phyloP scores from a whole-genome alignment of 2,329 filamentous ascomycete genomes.

The Colletotrichum karsti region DNA sequence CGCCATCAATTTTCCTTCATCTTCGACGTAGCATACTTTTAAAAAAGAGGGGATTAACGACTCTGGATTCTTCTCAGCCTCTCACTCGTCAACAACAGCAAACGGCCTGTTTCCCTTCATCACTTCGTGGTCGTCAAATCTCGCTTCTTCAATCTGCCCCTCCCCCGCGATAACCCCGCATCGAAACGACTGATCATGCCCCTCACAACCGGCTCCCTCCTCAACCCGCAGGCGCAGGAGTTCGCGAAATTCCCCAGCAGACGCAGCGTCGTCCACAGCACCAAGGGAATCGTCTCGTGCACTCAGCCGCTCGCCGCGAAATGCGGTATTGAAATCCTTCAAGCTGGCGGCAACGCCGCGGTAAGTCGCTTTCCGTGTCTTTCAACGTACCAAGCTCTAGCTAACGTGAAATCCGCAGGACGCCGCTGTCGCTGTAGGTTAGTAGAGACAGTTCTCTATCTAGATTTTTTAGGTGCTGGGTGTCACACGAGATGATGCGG shows the following conservation, averaged over 20 bases:
- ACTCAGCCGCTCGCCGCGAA: constrained; percentile 90
- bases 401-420: constrained; percentile 63
- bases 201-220: constrained; percentile 55
- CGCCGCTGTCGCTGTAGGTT: constrained; percentile 92
- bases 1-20: not conserved
- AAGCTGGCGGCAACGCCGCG: constrained; percentile 90
- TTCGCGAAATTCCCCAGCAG: constrained; percentile 79
- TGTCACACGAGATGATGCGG: not conserved
- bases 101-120: not conserved
- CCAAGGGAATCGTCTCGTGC: constrained; percentile 88
- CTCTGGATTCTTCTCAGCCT: no score
- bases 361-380: constrained; percentile 59
- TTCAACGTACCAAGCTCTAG: not conserved
- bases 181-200: constrained; percentile 47
- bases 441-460: constrained; percentile 37
- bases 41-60: no score
- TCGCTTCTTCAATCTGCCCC: not conserved
- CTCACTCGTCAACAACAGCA: no score
- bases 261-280: constrained; percentile 92
- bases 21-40: not conserved
- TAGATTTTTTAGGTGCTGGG: not conserved
- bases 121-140: no score
- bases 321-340: constrained; percentile 86
- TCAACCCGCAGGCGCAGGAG: constrained; percentile 51
- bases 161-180: constrained; percentile 17